Percentiles rank a stretch among this genome's conserved stretches.
These are phyloP conservation scores for Boletellus dicymbophilus DNA, from an alignment of 1,284 basidiomycete genomes.

Conservation along the genomic window DNA sequence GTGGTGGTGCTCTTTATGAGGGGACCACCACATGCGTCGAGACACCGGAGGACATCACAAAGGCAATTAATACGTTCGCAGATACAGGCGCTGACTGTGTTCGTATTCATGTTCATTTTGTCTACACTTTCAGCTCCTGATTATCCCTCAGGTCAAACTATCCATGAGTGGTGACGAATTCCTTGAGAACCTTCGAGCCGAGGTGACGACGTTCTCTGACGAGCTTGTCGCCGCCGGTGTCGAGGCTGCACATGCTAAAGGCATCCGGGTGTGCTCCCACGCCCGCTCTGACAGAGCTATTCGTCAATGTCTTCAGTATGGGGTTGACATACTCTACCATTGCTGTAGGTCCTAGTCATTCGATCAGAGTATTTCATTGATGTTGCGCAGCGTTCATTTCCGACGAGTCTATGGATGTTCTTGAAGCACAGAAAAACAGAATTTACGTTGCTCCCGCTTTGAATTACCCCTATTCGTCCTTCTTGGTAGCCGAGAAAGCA, in stretches of 20 bases:
- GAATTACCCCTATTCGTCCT: conserved; percentile 33
- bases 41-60: conserved; percentile 24
- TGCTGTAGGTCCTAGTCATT: conserved; percentile 17
- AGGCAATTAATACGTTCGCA: conserved; percentile 18
- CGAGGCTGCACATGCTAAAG: conserved; percentile 31
- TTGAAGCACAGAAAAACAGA: conserved; percentile 34
- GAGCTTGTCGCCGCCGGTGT: conserved; percentile 31
- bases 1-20: conserved; percentile 29
- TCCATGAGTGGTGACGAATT: conserved; percentile 39
- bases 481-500: conserved; percentile 24
- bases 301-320: conserved; percentile 34
- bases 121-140: background rate
- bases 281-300: conserved; percentile 33
- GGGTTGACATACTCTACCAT: conserved; percentile 33
- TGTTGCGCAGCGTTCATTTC: conserved; percentile 32
- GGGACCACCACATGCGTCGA: conserved; percentile 33
- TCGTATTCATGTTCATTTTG: background rate
- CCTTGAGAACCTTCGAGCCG: conserved; percentile 35
- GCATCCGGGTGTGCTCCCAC: conserved; percentile 36
- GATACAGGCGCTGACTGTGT: conserved; percentile 25
- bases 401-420: conserved; percentile 32
- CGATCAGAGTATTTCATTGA: background rate
- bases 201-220: conserved; percentile 35
- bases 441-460: conserved; percentile 33
- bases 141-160: conserved; percentile 23